Evolutionary conservation across 176 grass and related monocot species (phyloP).

Genomic region (Rhynchospora pubera): DNA sequence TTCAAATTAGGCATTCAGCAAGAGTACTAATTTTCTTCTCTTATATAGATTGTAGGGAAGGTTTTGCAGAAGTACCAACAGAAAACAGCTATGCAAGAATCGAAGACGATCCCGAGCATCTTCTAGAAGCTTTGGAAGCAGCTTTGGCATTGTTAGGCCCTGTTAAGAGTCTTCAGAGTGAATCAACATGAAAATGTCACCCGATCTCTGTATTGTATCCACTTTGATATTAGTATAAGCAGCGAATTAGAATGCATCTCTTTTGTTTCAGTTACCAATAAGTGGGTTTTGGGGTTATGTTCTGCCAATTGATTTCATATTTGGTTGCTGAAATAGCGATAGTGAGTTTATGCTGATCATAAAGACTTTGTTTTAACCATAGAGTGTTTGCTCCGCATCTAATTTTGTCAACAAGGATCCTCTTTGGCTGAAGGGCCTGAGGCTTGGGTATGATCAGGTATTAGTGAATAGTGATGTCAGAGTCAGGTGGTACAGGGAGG

Average conservation of each 20-base stretch:
- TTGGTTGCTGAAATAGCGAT: not conserved
- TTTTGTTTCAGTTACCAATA: not conserved
- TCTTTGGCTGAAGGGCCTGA: too few species aligned
- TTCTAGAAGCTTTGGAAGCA: slow-evolving; percentile 64
- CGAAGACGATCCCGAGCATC: slow-evolving; percentile 57
- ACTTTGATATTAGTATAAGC: too few species aligned
- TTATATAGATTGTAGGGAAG: slow-evolving; percentile 66
- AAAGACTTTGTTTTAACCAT: too few species aligned
- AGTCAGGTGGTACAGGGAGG: too few species aligned
- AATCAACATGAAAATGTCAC: not conserved
- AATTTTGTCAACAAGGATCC: too few species aligned
- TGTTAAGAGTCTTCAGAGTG: slow-evolving; percentile 45
- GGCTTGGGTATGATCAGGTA: too few species aligned
- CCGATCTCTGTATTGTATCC: not conserved
- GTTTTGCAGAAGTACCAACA: slow-evolving; percentile 41
- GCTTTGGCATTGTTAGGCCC: slow-evolving; percentile 53
- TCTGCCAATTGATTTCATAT: not conserved
- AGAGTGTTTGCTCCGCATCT: too few species aligned
- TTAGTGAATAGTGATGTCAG: too few species aligned
- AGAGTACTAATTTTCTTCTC: not conserved
- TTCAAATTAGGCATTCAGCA: not conserved
- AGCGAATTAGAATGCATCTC: too few species aligned
- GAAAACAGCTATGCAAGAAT: slow-evolving; percentile 28
- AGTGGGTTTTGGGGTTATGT: too few species aligned
- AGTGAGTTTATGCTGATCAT: too few species aligned